Conservation (phyloP, 805 yeast species). For the Millerago galiae region DNA sequence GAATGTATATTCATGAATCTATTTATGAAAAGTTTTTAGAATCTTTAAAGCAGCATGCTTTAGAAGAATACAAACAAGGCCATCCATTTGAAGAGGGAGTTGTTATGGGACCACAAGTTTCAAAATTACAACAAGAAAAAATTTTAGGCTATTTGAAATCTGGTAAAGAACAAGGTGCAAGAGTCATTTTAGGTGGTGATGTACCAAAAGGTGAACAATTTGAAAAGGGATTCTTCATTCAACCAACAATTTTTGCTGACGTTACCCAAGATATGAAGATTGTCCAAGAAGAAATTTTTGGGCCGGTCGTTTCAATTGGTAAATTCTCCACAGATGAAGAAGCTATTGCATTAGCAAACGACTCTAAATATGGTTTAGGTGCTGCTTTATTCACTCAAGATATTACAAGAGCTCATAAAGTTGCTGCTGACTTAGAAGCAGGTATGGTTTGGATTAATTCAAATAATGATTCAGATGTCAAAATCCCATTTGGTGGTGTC, state of each 20-base stretch:
- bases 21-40: conserved; percentile 44
- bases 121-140: conserved; percentile 41
- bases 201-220: conserved; percentile 23
- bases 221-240: conserved; percentile 31
- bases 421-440: conserved; percentile 36
- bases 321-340: conserved; percentile 39
- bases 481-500: conserved; percentile 65
- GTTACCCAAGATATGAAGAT: conserved; percentile 34
- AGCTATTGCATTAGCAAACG: conserved; percentile 37
- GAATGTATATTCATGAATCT: conserved; percentile 50
- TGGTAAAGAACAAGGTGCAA: conserved; percentile 51
- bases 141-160: conserved; percentile 38
- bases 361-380: conserved; percentile 40
- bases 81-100: conserved; percentile 36
- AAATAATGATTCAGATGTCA: conserved; percentile 48
- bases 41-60: conserved; percentile 30
- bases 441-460: conserved; percentile 56
- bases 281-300: conserved; percentile 44
- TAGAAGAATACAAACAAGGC: conserved; percentile 36
- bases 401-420: conserved; percentile 31
- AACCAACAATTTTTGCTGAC: conserved; percentile 44
- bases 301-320: conserved; percentile 43
- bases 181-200: conserved; percentile 40
- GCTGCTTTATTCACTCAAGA: conserved; percentile 38
- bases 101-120: conserved; percentile 51